Evolutionary conservation across 345 rosid genomes (phyloP).

Genomic region (Hibiscus tridactylites): DNA sequence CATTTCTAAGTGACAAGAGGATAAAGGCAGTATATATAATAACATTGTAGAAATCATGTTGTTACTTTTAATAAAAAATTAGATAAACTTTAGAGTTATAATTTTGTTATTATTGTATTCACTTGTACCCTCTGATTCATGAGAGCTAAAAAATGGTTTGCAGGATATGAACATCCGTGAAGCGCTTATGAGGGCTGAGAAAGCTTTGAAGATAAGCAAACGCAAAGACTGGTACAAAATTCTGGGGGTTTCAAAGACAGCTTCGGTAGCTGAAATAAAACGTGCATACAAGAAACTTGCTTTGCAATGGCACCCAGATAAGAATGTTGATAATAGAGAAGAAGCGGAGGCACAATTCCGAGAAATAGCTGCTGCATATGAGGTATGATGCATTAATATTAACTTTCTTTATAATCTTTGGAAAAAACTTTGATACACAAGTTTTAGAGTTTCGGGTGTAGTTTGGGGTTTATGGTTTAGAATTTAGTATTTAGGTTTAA

Average conservation of each 20-base stretch:
- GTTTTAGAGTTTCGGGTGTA: no score
- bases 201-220: slow-evolving; percentile 93
- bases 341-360: slow-evolving; percentile 88
- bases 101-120: neutral
- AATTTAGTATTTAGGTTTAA: no score
- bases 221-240: slow-evolving; percentile 64
- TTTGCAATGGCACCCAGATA: slow-evolving; percentile 97
- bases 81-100: no score
- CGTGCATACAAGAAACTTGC: slow-evolving; percentile 95
- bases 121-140: slow-evolving; percentile 23
- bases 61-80: no score
- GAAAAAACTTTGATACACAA: no score
- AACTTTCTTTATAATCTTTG: neutral
- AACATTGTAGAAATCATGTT: no score
- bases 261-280: slow-evolving; percentile 79
- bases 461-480: no score
- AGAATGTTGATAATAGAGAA: slow-evolving; percentile 39
- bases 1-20: no score
- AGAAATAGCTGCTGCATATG: slow-evolving; percentile 97
- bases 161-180: slow-evolving; percentile 83
- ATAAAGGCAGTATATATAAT: no score
- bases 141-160: slow-evolving; percentile 9
- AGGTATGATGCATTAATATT: slow-evolving; percentile 39
- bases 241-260: slow-evolving; percentile 72
- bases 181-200: slow-evolving; percentile 80